Evolutionary conservation across 768 basidiomycete species (phyloP).

Genomic region (Auriscalpium microsporum): DNA sequence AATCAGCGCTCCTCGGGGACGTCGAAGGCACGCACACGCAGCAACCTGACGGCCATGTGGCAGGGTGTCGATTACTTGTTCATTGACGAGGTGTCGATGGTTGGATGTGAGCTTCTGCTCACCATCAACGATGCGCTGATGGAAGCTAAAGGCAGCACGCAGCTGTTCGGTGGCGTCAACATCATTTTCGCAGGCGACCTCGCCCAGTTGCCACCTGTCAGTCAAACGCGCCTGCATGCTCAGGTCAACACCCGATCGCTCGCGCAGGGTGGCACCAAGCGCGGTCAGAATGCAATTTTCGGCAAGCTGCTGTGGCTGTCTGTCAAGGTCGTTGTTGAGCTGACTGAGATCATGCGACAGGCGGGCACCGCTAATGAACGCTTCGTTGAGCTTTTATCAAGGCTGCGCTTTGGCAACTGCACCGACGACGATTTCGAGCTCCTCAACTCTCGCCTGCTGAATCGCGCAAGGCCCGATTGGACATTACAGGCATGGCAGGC

Average conservation of each 20-base stretch:
- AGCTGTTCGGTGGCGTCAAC: constrained; percentile 31
- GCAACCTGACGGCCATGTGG: constrained; percentile 25
- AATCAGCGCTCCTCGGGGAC: background rate
- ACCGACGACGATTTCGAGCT: constrained; percentile 3
- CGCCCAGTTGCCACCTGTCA: constrained; percentile 32
- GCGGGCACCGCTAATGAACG: background rate
- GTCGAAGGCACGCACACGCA: background rate
- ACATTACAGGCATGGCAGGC: constrained; percentile 14
- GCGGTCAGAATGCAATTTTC: background rate
- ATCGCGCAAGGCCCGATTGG: constrained; percentile 4
- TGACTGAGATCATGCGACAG: background rate
- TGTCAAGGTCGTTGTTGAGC: background rate
- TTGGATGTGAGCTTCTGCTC: constrained; percentile 25
- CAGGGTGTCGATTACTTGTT: constrained; percentile 31
- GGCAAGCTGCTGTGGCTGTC: background rate
- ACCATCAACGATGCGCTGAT: constrained; percentile 26
- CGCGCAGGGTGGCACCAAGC: no score
- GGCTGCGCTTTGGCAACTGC: background rate
- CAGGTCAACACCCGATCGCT: no score
- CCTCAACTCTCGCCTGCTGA: background rate
- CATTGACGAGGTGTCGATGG: constrained; percentile 33
- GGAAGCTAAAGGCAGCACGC: constrained; percentile 23
- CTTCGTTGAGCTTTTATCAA: background rate
- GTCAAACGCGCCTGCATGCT: no score
- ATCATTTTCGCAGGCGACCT: constrained; percentile 26